Evolutionary conservation across 345 rosid genomes (phyloP).

Genomic region (Pelargonium nanum): DNA sequence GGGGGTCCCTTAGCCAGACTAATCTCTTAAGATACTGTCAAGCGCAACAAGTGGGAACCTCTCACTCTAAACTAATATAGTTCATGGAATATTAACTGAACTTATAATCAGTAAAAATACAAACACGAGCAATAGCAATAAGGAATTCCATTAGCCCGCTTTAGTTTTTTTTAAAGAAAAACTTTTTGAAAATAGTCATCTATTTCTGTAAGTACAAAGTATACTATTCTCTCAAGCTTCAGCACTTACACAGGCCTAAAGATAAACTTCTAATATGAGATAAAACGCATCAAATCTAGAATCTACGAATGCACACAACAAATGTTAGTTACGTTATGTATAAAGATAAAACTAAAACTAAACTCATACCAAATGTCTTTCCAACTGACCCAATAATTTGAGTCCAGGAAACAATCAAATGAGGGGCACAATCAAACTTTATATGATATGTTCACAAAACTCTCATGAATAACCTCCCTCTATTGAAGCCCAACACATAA

Average conservation of each 20-base stretch:
- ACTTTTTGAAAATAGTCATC: background rate
- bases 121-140: too few species aligned
- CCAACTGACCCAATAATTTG: background rate
- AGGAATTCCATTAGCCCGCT: too few species aligned
- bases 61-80: too few species aligned
- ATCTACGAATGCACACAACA: background rate
- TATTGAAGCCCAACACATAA: background rate
- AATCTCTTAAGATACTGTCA: too few species aligned
- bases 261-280: background rate
- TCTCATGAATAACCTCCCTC: background rate
- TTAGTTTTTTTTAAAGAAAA: too few species aligned
- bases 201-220: background rate
- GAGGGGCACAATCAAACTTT: background rate
- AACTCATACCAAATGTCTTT: too few species aligned
- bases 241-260: background rate
- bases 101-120: too few species aligned
- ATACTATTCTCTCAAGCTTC: background rate
- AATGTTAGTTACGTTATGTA: too few species aligned
- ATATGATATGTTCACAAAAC: too few species aligned
- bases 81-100: too few species aligned
- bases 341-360: background rate
- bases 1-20: too few species aligned
- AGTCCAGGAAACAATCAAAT: background rate
- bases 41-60: too few species aligned
- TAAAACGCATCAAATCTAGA: background rate